Evolutionary conservation across 805 yeast species (phyloP).

Genomic region (Barnettozyma wickerhamii): DNA sequence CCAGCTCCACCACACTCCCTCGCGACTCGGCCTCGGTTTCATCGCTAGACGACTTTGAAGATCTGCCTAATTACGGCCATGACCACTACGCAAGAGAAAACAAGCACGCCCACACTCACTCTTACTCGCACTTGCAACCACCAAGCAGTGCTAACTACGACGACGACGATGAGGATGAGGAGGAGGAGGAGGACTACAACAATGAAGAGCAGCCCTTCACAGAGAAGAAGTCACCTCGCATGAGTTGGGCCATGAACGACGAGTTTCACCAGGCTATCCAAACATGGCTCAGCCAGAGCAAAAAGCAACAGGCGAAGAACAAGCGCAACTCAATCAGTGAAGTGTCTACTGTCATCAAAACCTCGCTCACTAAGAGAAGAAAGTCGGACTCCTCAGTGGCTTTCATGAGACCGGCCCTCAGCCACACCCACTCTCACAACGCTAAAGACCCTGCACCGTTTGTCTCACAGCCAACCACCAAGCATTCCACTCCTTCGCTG

Average conservation of each 20-base stretch:
- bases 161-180: too few relatives aligned
- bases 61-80: background rate
- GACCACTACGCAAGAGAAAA: background rate
- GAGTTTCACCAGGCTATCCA: conserved; percentile 26
- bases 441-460: background rate
- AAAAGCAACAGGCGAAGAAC: conserved; percentile 6
- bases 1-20: conserved; percentile 4
- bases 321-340: conserved; percentile 9
- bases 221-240: conserved; percentile 2
- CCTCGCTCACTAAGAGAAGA: conserved; percentile 19
- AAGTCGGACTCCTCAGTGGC: conserved; percentile 22
- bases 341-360: conserved; percentile 1
- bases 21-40: conserved; percentile 9
- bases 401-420: conserved; percentile 5
- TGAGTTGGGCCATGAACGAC: conserved; percentile 24
- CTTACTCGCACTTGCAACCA: too few relatives aligned
- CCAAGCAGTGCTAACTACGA: too few relatives aligned
- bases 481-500: conserved; percentile 5
- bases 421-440: background rate
- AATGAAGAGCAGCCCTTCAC: too few relatives aligned
- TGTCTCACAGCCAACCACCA: conserved; percentile 5
- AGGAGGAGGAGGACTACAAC: background rate
- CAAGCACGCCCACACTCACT: too few relatives aligned
- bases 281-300: conserved; percentile 24
- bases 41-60: conserved; percentile 6